Base-by-base conservation (phyloP, 768 basidiomycete genomes). In the Termitomyces bulborhizus region DNA sequence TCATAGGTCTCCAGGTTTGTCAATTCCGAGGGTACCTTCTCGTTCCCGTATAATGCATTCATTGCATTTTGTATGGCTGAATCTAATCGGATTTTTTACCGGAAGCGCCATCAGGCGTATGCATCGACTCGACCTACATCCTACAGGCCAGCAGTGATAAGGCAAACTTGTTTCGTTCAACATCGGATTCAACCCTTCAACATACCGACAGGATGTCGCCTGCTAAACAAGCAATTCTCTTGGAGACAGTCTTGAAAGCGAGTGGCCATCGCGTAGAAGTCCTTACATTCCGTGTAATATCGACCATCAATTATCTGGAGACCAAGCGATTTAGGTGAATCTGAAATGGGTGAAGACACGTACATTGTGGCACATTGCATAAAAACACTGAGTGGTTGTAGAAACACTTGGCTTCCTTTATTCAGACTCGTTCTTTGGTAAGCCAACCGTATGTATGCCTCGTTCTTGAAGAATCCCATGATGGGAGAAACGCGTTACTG, bases 311-410 rank as follows among this genome's bases (percentile, higher is more conserved):
- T 83, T 59, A 90, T 77, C 88, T 90, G 61, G 36, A 43, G 44
- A 51, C 21, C 15, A 37, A 13, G 37, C 12, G 12, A 46, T 16
- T 41, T 40, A 41, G 29, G 16, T 26, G 6, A 45, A 1, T 31
- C 51, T 48, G 39, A 39, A 36, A 21, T 6, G 11, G 11, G 26
- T 13, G 6, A 29, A 31, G 56, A 32, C 58, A 73, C 83, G 47
- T 62, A 88, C 88, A 69, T 89, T 88, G 70, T 86, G 80, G 68
- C 88, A 90, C 88, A 89, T 89, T 53, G 65, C 66, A 39, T 21
- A n/a, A 26, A 13, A 27, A 15, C 27, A 26, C 37, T 9, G 26
- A 26, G 15, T 43, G 51, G 51, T 34, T 27, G 2, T 16, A 27
- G 26, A 54, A 29, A 18, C 39, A 42, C 36, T 45, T 42, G 34